Evolutionary conservation across 129 eudicot species (phyloP), one percentile per base, ranked within the genome.

Genomic region (sunflower (Helianthus annuus)): DNA sequence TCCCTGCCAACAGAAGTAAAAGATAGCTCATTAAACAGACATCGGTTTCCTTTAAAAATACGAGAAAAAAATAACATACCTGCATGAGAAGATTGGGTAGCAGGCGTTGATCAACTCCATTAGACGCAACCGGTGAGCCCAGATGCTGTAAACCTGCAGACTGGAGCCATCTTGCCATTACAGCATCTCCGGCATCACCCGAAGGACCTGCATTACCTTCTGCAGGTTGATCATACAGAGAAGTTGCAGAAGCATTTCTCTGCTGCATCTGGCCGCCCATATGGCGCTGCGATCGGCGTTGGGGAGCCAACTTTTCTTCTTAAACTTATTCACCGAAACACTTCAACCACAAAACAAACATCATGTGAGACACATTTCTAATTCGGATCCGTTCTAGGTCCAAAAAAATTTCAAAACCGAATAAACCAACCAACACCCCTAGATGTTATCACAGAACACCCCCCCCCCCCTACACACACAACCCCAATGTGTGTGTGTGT

Each of bases 211-310:
- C 88, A 74, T 76, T 82, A 66, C 85, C 81, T 29, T 82, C 81
- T 64, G 90, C 83, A 17, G 92, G 83, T 71, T 90, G 96, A 73
- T 94, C 98, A 74, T 94, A 94, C 96, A 94, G 87, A 81, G 97
- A 87, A 80, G 93, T 82, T 64, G 96, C 95, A 46, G 90, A 86
- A 29, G 92, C 81, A 77, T 82, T 88, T 84, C 93, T 86, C 98
- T 90, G 98, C 78, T 90, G 97, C 98, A 90, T 88, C 91, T 94
- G 97, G 89, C 98, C 97, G 83, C 96, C 97, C 91, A 88, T 89
- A 87, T 84, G 97, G 98, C 96, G 97, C 97, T 90, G 96, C 59
- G 89, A 78, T 74, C 97, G 71, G 82, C 96, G 91, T 88, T 90
- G 96, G 7, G 98, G 95, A 77, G 96, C 98, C 98, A 92, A 92